Percentiles rank a stretch among this genome's conserved stretches.
phyloP scores from a whole-genome alignment of 768 basidiomycete genomes.

The Amanita pallidorosea region DNA sequence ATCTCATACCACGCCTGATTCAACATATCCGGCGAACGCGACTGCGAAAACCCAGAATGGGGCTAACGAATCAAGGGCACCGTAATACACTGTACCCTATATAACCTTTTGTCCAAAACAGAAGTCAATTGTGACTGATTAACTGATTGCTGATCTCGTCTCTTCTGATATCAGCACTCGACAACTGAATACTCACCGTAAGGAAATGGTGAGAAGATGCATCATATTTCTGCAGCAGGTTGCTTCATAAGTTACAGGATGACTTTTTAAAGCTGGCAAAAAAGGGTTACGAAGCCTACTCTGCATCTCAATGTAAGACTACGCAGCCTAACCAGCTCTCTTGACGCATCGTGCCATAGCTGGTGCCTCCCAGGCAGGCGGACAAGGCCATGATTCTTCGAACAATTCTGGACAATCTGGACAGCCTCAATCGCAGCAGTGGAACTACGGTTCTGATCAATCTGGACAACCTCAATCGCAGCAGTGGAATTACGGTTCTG shows the following conservation, averaged over 20 bases:
- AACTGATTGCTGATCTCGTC: neutral
- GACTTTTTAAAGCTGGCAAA: slow-evolving; percentile 62
- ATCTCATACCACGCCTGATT: neutral
- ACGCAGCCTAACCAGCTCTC: slow-evolving; percentile 8
- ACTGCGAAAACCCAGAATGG: neutral
- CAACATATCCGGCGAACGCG: neutral
- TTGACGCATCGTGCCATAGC: slow-evolving; percentile 20
- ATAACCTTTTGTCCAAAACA: neutral
- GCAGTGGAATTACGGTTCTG: slow-evolving; percentile 13
- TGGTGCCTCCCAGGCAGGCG: slow-evolving; percentile 45
- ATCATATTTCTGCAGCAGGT: neutral
- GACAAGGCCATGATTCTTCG: slow-evolving; percentile 50
- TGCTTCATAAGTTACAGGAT: slow-evolving; percentile 29
- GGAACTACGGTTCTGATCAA: slow-evolving; percentile 16
- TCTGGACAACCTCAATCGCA: slow-evolving; percentile 4
- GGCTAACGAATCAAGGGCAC: neutral
- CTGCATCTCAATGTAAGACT: slow-evolving; percentile 33
- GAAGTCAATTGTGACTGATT: neutral
- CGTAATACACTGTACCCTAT: neutral
- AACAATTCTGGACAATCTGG: slow-evolving; percentile 28
- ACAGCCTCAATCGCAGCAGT: slow-evolving; percentile 2
- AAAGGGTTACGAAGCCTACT: slow-evolving; percentile 47
- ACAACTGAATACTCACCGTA: neutral
- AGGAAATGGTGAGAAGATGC: slow-evolving; percentile 4
- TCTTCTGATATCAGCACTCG: neutral